phyloP scores from a whole-genome alignment of 2,329 filamentous ascomycete genomes.

The Cercospora brassicicola region DNA sequence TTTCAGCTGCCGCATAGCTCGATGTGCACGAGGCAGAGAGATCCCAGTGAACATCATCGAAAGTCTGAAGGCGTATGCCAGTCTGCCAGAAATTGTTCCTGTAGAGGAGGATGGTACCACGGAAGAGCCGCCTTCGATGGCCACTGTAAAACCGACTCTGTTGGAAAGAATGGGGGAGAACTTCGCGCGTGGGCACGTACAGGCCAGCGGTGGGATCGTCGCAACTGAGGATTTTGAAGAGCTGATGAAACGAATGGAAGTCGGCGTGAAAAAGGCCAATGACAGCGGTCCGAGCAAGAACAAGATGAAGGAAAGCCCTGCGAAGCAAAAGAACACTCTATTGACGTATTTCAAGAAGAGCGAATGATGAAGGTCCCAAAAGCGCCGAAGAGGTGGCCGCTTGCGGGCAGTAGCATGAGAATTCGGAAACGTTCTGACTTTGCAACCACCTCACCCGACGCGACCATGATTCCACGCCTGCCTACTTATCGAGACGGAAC shows the following conservation, averaged over 20 bases:
- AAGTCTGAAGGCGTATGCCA: constrained; percentile 55
- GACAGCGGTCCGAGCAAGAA: constrained; percentile 35
- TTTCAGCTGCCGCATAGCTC: constrained; percentile 65
- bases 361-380: not conserved
- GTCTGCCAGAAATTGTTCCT: constrained; percentile 27
- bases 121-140: not conserved
- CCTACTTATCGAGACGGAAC: too few relatives aligned
- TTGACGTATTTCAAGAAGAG: constrained; percentile 23
- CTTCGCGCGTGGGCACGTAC: constrained; percentile 67
- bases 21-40: constrained; percentile 55
- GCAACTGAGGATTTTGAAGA: constrained; percentile 63
- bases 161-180: constrained; percentile 59
- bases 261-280: constrained; percentile 56
- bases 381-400: too few relatives aligned
- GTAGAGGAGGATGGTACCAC: constrained; percentile 36
- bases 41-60: constrained; percentile 65
- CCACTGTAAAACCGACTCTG: constrained; percentile 35
- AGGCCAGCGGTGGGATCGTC: constrained; percentile 67
- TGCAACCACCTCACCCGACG: too few relatives aligned
- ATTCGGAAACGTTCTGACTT: too few relatives aligned
- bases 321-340: constrained; percentile 25
- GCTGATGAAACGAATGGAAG: constrained; percentile 58
- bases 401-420: too few relatives aligned
- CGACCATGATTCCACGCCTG: too few relatives aligned
- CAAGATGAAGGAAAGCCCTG: constrained; percentile 18